Percentiles rank a stretch among this genome's conserved stretches.
phyloP scores from a whole-genome alignment of 1,284 basidiomycete species.

The Trametes hirsuta region DNA sequence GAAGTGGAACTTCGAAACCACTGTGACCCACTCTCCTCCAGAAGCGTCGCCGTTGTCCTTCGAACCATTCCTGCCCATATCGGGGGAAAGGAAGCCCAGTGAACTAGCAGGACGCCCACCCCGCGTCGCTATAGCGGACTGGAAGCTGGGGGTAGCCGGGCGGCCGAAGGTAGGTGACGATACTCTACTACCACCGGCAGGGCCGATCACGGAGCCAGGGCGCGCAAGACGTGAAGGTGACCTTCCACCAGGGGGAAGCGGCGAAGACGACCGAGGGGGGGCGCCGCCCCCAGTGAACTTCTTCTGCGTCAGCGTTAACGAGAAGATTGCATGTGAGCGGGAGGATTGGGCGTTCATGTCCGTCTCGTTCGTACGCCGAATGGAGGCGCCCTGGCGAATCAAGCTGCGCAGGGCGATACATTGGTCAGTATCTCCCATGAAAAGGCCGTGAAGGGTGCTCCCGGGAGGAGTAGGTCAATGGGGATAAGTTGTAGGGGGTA shows the following conservation, averaged over 20 bases:
- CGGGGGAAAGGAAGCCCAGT: conserved; percentile 58
- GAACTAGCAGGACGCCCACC: conserved; percentile 81
- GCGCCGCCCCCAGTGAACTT: conserved; percentile 69
- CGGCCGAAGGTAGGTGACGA: conserved; percentile 76
- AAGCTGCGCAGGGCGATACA: conserved; percentile 48
- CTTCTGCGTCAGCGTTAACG: conserved; percentile 90
- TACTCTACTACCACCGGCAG: conserved; percentile 49
- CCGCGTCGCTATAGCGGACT: conserved; percentile 63
- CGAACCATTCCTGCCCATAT: conserved; percentile 43
- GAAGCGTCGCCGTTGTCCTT: conserved; percentile 56
- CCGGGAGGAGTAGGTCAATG: no score
- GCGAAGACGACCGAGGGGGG: conserved; percentile 75
- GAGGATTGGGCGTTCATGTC: conserved; percentile 99
- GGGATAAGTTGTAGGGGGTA: not conserved
- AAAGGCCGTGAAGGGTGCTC: not conserved
- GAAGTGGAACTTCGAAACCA: conserved; percentile 97
- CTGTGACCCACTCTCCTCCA: conserved; percentile 81
- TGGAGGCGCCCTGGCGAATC: conserved; percentile 84
- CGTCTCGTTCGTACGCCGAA: conserved; percentile 94
- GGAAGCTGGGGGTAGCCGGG: conserved; percentile 76
- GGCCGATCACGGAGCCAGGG: conserved; percentile 70
- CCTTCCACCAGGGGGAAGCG: conserved; percentile 68
- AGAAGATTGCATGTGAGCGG: conserved; percentile 98
- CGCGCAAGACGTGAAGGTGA: conserved; percentile 79
- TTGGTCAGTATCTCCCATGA: not conserved